Percentiles rank a stretch among this genome's conserved stretches.
Conservation (phyloP, 805 yeast species). For the Lachancea kluyveri region DNA sequence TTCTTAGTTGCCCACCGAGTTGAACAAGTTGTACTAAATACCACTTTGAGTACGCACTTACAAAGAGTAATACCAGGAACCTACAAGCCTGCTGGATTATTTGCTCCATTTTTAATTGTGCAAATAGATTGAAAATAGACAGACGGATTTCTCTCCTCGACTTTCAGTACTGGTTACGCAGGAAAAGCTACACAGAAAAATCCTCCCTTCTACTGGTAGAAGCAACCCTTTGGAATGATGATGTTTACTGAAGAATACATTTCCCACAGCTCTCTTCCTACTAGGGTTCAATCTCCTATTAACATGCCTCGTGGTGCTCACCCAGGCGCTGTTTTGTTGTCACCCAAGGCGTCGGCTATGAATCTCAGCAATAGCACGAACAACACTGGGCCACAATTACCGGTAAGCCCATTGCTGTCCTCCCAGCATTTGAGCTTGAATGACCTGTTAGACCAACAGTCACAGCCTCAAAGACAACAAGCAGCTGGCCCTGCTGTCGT, state of each 20-base stretch:
- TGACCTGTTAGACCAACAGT: conserved; percentile 22
- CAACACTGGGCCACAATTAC: conserved; percentile 6
- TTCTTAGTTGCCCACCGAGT: no score
- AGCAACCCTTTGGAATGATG: no score
- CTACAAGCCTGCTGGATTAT: no score
- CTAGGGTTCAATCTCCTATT: conserved; percentile 26
- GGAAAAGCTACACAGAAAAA: no score
- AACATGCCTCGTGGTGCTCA: conserved; percentile 28
- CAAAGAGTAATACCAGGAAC: no score
- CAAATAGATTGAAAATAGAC: no score
- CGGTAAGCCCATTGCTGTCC: conserved; percentile 9
- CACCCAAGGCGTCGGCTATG: conserved; percentile 27
- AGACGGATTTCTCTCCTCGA: no score
- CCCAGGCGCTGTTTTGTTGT: conserved; percentile 37
- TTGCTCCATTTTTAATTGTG: no score
- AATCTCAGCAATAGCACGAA: conserved; percentile 13
- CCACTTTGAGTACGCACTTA: no score
- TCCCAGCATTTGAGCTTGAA: conserved; percentile 15
- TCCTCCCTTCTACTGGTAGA: conserved; percentile 8
- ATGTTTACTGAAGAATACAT: conserved; percentile 8
- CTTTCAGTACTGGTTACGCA: no score
- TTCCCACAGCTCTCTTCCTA: conserved; percentile 13
- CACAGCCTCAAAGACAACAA: conserved; percentile 13
- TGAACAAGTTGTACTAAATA: no score
- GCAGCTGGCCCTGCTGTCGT: conserved; percentile 28